Conservation (phyloP, 1,139 yeast genomes). For the Kodamaea anthophila region DNA sequence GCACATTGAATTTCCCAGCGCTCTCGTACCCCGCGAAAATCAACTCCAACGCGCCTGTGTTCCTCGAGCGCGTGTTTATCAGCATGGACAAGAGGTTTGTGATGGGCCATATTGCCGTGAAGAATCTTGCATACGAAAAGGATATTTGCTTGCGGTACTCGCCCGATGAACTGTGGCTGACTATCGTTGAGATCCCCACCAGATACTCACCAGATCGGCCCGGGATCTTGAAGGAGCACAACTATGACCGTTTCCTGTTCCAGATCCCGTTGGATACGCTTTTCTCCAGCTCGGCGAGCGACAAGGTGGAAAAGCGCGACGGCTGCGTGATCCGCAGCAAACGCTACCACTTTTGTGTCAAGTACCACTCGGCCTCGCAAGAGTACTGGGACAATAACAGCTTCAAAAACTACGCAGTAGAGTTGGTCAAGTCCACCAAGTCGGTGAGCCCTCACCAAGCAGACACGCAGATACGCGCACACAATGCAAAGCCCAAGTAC, state of each 20-base stretch:
- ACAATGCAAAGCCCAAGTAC: conserved; percentile 30
- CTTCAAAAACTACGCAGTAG: conserved; percentile 51
- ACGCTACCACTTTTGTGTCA: conserved; percentile 48
- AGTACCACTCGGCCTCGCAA: conserved; percentile 41
- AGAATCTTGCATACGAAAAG: conserved; percentile 62
- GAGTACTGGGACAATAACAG: conserved; percentile 80
- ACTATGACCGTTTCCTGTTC: conserved; percentile 57
- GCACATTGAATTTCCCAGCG: conserved; percentile 41
- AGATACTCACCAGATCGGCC: conserved; percentile 57
- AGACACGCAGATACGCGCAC: conserved; percentile 13
- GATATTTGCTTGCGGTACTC: conserved; percentile 59
- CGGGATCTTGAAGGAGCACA: conserved; percentile 39
- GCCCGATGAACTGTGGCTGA: conserved; percentile 59
- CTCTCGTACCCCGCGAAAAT: conserved; percentile 36
- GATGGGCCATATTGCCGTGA: conserved; percentile 71
- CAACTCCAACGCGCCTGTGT: conserved; percentile 37
- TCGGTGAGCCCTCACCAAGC: conserved; percentile 1
- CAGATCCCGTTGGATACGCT: conserved; percentile 41
- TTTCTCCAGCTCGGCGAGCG: conserved; percentile 12
- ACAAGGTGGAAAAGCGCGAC: conserved; percentile 3
- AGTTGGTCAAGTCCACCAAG: conserved; percentile 26
- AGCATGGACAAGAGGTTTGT: conserved; percentile 51
- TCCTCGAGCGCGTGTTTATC: conserved; percentile 59
- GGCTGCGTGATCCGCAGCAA: conserved; percentile 12
- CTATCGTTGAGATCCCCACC: conserved; percentile 66